Evolutionary conservation across 1,284 basidiomycete genomes (phyloP).

Genomic region (Mycena sp.): DNA sequence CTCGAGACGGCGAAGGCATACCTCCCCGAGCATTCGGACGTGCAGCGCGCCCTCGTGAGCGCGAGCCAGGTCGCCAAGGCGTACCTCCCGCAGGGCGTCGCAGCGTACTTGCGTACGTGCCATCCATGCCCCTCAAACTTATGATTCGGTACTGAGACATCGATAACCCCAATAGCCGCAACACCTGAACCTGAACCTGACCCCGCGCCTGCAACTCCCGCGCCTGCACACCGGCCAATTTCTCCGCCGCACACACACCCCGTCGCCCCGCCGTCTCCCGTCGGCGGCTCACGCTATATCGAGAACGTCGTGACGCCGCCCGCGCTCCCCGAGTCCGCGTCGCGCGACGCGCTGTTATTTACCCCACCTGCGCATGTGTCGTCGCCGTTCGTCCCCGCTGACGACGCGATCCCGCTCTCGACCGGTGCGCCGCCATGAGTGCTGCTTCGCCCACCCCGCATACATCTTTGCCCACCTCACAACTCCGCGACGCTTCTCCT

Average conservation of each 20-base stretch:
- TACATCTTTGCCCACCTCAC: too few species aligned
- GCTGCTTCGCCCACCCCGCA: too few species aligned
- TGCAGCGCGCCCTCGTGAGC: not conserved
- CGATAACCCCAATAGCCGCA: not conserved
- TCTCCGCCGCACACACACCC: constrained; percentile 13
- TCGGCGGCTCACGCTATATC: not conserved
- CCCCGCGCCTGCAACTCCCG: not conserved
- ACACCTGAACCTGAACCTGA: too few species aligned
- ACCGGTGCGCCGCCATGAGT: too few species aligned
- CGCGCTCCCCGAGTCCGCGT: not conserved
- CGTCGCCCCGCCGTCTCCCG: constrained; percentile 13
- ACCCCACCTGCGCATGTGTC: not conserved
- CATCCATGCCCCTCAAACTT: not conserved
- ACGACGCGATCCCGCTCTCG: too few species aligned
- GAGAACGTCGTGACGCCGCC: constrained; percentile 1
- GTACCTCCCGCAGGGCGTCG: not conserved
- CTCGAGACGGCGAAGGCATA: not conserved
- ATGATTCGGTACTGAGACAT: not conserved
- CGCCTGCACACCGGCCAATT: constrained; percentile 19
- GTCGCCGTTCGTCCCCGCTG: not conserved
- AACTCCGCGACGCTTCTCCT: too few species aligned
- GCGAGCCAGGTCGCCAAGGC: not conserved
- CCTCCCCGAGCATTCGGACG: not conserved
- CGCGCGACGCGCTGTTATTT: not conserved
- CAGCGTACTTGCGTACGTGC: constrained; percentile 3